These are phyloP conservation scores for Leccinum subfulvum DNA, from an alignment of 1,284 basidiomycete species.

Conservation along the genomic window DNA sequence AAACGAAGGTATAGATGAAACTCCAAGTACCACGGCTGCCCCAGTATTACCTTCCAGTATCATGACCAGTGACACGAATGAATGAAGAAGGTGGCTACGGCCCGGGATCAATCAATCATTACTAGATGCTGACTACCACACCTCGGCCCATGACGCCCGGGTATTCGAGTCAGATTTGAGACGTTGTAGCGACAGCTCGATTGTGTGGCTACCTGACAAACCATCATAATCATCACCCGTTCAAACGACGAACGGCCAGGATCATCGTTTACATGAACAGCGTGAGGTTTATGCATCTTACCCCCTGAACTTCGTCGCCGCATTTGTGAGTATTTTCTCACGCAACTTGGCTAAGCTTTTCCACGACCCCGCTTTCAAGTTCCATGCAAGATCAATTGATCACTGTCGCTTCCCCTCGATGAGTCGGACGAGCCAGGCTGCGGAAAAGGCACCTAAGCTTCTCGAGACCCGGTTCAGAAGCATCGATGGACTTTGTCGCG, in stretches of 20 bases:
- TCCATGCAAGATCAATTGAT: neutral
- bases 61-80: neutral
- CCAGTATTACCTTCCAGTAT: neutral
- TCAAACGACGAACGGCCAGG: neutral
- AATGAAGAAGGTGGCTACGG: neutral
- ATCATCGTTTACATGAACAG: neutral
- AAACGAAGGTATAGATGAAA: neutral
- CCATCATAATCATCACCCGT: neutral
- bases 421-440: neutral
- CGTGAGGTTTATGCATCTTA: neutral
- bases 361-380: neutral
- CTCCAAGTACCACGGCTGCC: neutral
- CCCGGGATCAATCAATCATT: neutral
- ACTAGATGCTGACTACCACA: neutral
- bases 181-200: neutral
- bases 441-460: neutral
- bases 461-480: neutral
- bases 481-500: neutral
- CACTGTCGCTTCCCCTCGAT: neutral
- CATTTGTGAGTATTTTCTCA: neutral
- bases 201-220: neutral
- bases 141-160: neutral
- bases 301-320: neutral
- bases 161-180: neutral
- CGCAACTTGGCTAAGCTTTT: neutral